Evolutionary conservation across 805 yeast genomes (phyloP), one percentile per base, ranked within the genome.

Genomic region (Isabelozyma gotoi): DNA sequence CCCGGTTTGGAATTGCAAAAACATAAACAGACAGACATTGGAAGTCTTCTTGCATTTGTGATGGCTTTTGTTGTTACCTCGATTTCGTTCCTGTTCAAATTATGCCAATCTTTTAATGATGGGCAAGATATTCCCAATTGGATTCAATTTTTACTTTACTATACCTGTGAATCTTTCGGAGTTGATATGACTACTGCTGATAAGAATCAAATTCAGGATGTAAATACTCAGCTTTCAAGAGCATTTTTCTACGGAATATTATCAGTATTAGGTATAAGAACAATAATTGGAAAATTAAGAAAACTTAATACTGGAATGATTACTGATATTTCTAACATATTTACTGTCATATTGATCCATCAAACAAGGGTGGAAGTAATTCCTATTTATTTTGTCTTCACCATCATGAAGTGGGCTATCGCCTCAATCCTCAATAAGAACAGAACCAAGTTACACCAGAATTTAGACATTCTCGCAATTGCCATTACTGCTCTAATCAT

Each of bases 301-400:
- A 45, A 48, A 1, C 42, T 58, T 7, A 55, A 54, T n/a, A 45
- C 47, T n/a, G 63, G 68, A 19, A 49, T 60, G 12, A 48, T 73
- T 6, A 55, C 67, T 10, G 75, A 71, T 41, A 38, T 76, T 1
- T 43, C 60, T 1, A 63, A 71, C 17, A 40, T 73, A 3, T n/a
- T 62, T 1, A 63, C 77, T 2, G 43, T 77, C 10, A 59, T 78
- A 32, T 61, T 83, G 19, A 59, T 83, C 7, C 77, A 77, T 42
- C 89, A 85, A 54, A 67, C 86, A 0, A 68, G 78, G 40, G 59
- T 70, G 19, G 74, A 70, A 38, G 76, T 78, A 46, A 76, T 84
- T 16, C 89, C 90, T 0, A 47, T 85, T 5, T 78, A 74, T 50
- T 36, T 73, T 7, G 50, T 71, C 1, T 77, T 71, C 51, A 55